A percentile compares a stretch with the other conserved stretches of the same genome.
Evolutionary conservation across 352 stramenopile genomes (phyloP).

Genomic region (Phytophthora crassamura): DNA sequence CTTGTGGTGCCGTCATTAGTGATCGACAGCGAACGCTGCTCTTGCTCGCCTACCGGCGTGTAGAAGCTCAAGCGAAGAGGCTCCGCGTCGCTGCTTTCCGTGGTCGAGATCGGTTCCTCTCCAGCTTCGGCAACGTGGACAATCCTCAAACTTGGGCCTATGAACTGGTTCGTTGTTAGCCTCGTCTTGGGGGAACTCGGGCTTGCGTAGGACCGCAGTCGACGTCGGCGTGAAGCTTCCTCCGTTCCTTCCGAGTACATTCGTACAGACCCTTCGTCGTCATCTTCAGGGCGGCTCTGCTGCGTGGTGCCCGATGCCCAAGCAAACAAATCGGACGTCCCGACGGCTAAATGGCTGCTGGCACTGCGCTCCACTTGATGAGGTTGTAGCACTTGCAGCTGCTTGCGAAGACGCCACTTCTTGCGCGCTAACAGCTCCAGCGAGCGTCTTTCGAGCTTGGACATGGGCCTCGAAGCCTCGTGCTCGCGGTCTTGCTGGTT

Average conservation of each 20-base stretch:
- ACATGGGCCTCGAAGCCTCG: conserved; percentile 25
- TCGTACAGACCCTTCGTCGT: conserved; percentile 12
- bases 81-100: neutral
- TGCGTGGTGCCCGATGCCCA: conserved; percentile 51
- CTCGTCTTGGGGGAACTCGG: conserved; percentile 7
- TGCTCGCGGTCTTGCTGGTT: conserved; percentile 14
- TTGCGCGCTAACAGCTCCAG: conserved; percentile 59
- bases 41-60: conserved; percentile 40
- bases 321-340: conserved; percentile 71
- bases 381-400: conserved; percentile 66
- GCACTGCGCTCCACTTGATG: conserved; percentile 67
- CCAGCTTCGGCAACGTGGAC: conserved; percentile 21
- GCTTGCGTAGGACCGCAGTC: conserved; percentile 25
- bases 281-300: neutral
- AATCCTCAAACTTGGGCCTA: conserved; percentile 34
- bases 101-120: neutral
- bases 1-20: conserved; percentile 62
- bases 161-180: conserved; percentile 3
- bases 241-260: conserved; percentile 18
- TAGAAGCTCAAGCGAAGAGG: conserved; percentile 56
- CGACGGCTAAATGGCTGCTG: conserved; percentile 57
- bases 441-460: conserved; percentile 63
- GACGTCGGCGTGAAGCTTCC: conserved; percentile 12
- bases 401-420: conserved; percentile 73
- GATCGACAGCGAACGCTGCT: conserved; percentile 49